A percentile compares a stretch with the other conserved stretches of the same genome.
These are phyloP conservation scores for Apophysomyces elegans DNA, from an alignment of 371 early-diverging fungal species.

Conservation along the genomic window DNA sequence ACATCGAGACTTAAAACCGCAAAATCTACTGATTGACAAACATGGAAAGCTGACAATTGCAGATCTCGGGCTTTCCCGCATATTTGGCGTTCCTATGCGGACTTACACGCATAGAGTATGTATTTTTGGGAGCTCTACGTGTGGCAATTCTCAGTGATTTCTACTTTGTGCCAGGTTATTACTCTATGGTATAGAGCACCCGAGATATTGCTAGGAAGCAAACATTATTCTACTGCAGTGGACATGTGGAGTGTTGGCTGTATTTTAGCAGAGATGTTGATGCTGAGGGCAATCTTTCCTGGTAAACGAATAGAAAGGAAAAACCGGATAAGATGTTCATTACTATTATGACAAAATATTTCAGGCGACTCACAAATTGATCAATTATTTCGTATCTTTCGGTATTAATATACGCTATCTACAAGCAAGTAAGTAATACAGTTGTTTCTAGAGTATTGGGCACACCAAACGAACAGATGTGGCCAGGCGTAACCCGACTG, in stretches of 20 bases:
- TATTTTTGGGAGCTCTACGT: conserved; percentile 10
- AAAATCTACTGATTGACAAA: conserved; percentile 91
- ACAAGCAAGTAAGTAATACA: no score
- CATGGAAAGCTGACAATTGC: conserved; percentile 87
- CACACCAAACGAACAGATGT: conserved; percentile 89
- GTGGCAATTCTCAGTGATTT: neutral
- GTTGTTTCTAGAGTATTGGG: conserved; percentile 66
- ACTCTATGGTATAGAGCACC: conserved; percentile 98
- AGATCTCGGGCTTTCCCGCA: conserved; percentile 93
- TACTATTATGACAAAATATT: neutral
- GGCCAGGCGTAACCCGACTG: conserved; percentile 85
- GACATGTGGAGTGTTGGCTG: conserved; percentile 99
- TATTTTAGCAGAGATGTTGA: conserved; percentile 96
- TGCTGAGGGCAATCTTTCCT: conserved; percentile 84
- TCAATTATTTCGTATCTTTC: conserved; percentile 93
- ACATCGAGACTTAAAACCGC: conserved; percentile 91
- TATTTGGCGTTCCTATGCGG: conserved; percentile 85
- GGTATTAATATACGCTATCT: conserved; percentile 29
- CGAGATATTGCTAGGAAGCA: conserved; percentile 92
- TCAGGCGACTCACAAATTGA: conserved; percentile 96
- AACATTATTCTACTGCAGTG: conserved; percentile 89
- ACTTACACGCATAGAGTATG: conserved; percentile 89
- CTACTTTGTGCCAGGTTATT: conserved; percentile 65
- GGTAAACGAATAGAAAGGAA: conserved; percentile 6
- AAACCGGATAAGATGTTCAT: neutral